Conservation (phyloP, 73 alveolate species). For the Paramecium tetraurelia region DNA sequence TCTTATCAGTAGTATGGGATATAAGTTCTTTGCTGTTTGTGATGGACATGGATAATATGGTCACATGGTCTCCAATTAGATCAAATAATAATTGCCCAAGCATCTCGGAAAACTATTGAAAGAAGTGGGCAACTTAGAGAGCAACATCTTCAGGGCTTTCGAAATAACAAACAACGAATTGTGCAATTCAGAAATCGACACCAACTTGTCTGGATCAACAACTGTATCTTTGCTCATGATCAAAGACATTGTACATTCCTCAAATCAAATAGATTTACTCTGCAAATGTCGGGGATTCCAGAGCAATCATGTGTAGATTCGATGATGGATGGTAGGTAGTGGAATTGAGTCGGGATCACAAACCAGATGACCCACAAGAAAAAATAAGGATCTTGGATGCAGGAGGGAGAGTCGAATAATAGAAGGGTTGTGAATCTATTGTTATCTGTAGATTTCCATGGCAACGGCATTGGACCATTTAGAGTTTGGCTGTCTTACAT, state of each 20-base stretch:
- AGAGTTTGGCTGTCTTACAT: constrained; percentile 92
- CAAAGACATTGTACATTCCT: constrained; percentile 42
- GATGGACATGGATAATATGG: constrained; percentile 98
- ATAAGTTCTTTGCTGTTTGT: constrained; percentile 81
- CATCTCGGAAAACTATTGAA: constrained; percentile 43
- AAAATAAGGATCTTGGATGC: constrained; percentile 73
- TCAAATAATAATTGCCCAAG: constrained; percentile 72
- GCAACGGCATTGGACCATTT: constrained; percentile 89
- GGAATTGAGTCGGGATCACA: constrained; percentile 85
- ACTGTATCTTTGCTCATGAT: constrained; percentile 74
- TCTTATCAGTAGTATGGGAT: background rate
- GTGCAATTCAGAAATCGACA: constrained; percentile 65
- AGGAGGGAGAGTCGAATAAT: constrained; percentile 72
- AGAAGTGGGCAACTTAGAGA: background rate
- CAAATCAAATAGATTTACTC: constrained; percentile 23
- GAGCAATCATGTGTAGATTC: constrained; percentile 84
- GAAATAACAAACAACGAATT: constrained; percentile 52
- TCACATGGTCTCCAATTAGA: constrained; percentile 86
- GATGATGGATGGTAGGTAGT: constrained; percentile 66
- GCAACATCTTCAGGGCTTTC: constrained; percentile 2
- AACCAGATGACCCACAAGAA: constrained; percentile 81
- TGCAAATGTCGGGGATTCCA: constrained; percentile 73
- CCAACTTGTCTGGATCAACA: constrained; percentile 68
- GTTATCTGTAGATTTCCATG: constrained; percentile 50
- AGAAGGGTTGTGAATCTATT: constrained; percentile 67